A percentile compares a stretch with the other conserved stretches of the same genome.
Conservation (phyloP, 2,329 filamentous ascomycete species). For the Lecanicillium sp. region DNA sequence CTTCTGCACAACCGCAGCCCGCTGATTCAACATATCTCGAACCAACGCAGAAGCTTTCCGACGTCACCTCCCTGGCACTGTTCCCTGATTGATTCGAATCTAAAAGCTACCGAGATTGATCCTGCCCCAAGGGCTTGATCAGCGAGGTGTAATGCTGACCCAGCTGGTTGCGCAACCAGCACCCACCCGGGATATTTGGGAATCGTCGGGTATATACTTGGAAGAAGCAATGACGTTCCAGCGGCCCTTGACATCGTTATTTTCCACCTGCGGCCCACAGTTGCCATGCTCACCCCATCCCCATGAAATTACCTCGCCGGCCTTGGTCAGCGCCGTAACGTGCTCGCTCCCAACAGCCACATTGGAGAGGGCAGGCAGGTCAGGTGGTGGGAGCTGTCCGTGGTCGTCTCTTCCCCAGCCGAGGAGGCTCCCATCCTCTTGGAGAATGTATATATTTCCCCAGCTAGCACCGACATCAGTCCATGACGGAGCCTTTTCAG, state of each 20-base stretch:
- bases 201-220: constrained; percentile 42
- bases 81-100: constrained; percentile 30
- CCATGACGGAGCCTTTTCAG: constrained; percentile 48
- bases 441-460: constrained; percentile 70
- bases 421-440: constrained; percentile 48
- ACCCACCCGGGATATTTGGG: constrained; percentile 54
- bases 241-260: constrained; percentile 59
- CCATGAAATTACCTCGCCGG: constrained; percentile 70
- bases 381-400: constrained; percentile 64
- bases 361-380: constrained; percentile 48
- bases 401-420: constrained; percentile 84
- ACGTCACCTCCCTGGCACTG: constrained; percentile 45
- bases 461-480: constrained; percentile 69
- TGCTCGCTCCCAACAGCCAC: constrained; percentile 91
- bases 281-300: constrained; percentile 99
- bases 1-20: constrained; percentile 16
- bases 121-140: constrained; percentile 6
- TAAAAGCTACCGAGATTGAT: neutral
- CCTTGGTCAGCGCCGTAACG: constrained; percentile 60
- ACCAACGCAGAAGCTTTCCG: constrained; percentile 66
- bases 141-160: constrained; percentile 43
- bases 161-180: constrained; percentile 92
- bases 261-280: constrained; percentile 63
- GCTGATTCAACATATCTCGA: constrained; percentile 38
- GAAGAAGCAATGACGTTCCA: constrained; percentile 60